These are phyloP conservation scores for Creolimax fragrantissima DNA, from an alignment of 78 protist genomes.

Conservation along the genomic window DNA sequence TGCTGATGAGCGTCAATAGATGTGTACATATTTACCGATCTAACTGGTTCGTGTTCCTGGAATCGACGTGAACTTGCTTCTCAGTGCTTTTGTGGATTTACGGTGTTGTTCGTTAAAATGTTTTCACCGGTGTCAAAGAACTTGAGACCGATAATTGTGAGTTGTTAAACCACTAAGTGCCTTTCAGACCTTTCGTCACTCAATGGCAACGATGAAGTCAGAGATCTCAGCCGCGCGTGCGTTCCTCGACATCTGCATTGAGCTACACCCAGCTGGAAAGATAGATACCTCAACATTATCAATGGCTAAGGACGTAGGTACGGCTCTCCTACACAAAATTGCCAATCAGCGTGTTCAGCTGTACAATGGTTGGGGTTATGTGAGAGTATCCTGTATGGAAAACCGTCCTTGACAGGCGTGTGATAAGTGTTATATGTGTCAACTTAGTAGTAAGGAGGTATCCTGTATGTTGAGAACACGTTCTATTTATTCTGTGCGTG, in stretches of 20 bases:
- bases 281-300: slow-evolving; percentile 12
- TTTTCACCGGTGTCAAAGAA: too few relatives aligned
- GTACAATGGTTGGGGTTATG: slow-evolving; percentile 39
- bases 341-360: slow-evolving; percentile 37
- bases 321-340: slow-evolving; percentile 1
- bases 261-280: background rate
- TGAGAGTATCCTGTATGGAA: slow-evolving; percentile 35
- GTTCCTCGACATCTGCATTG: slow-evolving; percentile 25
- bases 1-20: too few relatives aligned
- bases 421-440: too few relatives aligned
- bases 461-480: too few relatives aligned
- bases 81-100: too few relatives aligned
- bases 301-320: slow-evolving; percentile 16
- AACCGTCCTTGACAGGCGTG: slow-evolving; percentile 26
- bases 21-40: too few relatives aligned
- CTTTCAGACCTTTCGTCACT: background rate
- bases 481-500: too few relatives aligned
- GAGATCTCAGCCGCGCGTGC: slow-evolving; percentile 1
- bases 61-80: too few relatives aligned
- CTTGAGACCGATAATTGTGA: too few relatives aligned
- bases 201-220: slow-evolving; percentile 23
- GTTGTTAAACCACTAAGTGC: background rate
- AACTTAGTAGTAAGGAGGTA: too few relatives aligned
- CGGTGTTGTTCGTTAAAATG: too few relatives aligned
- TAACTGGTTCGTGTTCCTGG: too few relatives aligned